phyloP scores from a whole-genome alignment of 495 filamentous ascomycete genomes.

The Xanthoparmelia taractica region DNA sequence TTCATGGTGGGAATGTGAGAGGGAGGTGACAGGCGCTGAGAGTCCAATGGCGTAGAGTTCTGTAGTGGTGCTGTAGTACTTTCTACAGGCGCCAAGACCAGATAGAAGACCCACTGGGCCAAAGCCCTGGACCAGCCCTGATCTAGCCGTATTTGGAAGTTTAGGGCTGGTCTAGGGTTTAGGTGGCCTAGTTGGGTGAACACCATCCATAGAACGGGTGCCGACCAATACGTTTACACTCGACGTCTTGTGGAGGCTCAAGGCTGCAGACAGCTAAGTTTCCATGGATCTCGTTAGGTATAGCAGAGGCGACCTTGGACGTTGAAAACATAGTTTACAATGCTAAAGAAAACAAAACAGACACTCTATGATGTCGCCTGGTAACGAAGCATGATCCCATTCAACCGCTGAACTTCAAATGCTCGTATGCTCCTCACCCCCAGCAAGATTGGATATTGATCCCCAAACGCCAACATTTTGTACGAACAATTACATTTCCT shows the following conservation, averaged over 20 bases:
- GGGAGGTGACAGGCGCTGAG: not conserved
- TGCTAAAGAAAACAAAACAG: not conserved
- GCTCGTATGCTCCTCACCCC: not conserved
- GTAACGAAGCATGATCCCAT: not conserved
- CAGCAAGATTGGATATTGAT: not conserved
- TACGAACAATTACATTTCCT: slow-evolving; percentile 43
- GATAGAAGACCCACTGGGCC: too few species aligned
- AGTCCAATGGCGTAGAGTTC: not conserved
- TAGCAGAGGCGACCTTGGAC: too few species aligned
- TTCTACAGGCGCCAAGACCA: too few species aligned
- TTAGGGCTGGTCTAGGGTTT: too few species aligned
- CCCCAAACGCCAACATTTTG: not conserved
- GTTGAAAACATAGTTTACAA: not conserved
- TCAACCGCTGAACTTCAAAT: not conserved
- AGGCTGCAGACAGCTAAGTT: too few species aligned
- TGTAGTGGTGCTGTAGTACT: not conserved
- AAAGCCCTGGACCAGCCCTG: too few species aligned
- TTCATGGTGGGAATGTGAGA: slow-evolving; percentile 1
- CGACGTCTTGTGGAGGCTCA: too few species aligned
- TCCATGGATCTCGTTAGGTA: too few species aligned
- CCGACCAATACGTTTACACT: too few species aligned
- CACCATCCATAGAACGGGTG: too few species aligned
- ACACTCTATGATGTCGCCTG: not conserved
- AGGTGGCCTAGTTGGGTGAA: too few species aligned
- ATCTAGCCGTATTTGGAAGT: too few species aligned